phyloP scores from a whole-genome alignment of 805 yeast genomes.

The Lachancea dasiensis region DNA sequence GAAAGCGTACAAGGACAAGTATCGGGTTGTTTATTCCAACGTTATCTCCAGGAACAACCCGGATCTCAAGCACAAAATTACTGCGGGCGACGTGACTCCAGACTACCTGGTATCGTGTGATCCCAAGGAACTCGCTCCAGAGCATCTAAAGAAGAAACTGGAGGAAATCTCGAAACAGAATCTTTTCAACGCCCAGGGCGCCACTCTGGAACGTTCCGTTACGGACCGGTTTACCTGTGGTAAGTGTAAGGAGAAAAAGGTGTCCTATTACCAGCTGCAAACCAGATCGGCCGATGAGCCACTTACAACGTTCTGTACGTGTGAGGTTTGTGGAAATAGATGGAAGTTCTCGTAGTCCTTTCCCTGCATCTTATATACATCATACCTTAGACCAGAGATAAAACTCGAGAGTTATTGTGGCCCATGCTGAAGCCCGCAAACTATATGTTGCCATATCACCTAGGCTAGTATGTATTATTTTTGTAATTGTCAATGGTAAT shows the following conservation, averaged over 20 bases:
- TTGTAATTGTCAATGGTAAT: too few relatives aligned
- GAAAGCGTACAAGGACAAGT: conserved; percentile 65
- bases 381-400: too few relatives aligned
- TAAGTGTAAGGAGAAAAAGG: conserved; percentile 95
- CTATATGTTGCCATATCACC: too few relatives aligned
- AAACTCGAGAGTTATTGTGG: too few relatives aligned
- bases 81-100: conserved; percentile 61
- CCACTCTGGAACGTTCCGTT: conserved; percentile 89
- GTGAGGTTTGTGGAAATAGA: conserved; percentile 95
- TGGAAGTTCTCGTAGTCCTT: conserved; percentile 83
- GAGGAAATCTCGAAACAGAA: conserved; percentile 83
- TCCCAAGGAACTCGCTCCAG: conserved; percentile 96
- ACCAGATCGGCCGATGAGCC: conserved; percentile 99
- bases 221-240: conserved; percentile 97
- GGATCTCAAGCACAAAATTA: conserved; percentile 63
- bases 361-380: not conserved
- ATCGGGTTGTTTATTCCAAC: conserved; percentile 82
- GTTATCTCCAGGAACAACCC: conserved; percentile 87
- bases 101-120: conserved; percentile 67
- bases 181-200: conserved; percentile 95
- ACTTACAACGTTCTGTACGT: conserved; percentile 94
- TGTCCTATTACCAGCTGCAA: conserved; percentile 94
- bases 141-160: conserved; percentile 74
- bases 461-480: too few relatives aligned
- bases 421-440: too few relatives aligned